These are phyloP conservation scores for Pleoardoris graminearum DNA, from an alignment of 2,329 filamentous ascomycete genomes.

Conservation along the genomic window DNA sequence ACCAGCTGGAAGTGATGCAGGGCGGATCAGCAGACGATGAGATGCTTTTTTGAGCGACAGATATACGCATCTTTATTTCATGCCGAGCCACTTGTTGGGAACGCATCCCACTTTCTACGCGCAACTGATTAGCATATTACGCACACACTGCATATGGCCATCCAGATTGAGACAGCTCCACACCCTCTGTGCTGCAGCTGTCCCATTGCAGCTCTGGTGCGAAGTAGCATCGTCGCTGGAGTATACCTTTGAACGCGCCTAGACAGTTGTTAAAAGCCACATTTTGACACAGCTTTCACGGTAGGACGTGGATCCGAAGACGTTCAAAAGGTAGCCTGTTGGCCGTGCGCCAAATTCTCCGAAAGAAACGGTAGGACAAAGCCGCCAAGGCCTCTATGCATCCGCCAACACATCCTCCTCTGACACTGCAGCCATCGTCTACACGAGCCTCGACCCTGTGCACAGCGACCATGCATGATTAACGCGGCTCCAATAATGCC, in stretches of 20 bases:
- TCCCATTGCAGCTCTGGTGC: constrained; percentile 3
- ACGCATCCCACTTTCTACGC: neutral
- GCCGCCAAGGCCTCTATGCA: constrained; percentile 28
- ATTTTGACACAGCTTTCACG: neutral
- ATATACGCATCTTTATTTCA: constrained; percentile 5
- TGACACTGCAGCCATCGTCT: constrained; percentile 41
- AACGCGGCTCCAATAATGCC: constrained; percentile 42
- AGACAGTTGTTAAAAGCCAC: neutral
- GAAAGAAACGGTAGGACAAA: constrained; percentile 28
- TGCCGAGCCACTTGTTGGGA: neutral
- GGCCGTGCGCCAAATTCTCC: constrained; percentile 28
- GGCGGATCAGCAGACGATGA: constrained; percentile 25
- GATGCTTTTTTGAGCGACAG: constrained; percentile 29
- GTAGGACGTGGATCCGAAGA: constrained; percentile 16
- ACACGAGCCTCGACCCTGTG: constrained; percentile 34
- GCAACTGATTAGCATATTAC: constrained; percentile 15
- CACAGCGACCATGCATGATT: constrained; percentile 41
- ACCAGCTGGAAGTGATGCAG: constrained; percentile 21
- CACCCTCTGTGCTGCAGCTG: constrained; percentile 15
- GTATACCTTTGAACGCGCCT: neutral
- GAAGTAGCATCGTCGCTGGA: neutral
- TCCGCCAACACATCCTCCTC: constrained; percentile 40
- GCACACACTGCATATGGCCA: constrained; percentile 17
- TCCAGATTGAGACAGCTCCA: constrained; percentile 14
- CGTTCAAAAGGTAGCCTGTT: constrained; percentile 19